Percentiles rank a stretch among this genome's conserved stretches.
Conservation (phyloP, 441 rosid species). For the Populus trichocarpa region DNA sequence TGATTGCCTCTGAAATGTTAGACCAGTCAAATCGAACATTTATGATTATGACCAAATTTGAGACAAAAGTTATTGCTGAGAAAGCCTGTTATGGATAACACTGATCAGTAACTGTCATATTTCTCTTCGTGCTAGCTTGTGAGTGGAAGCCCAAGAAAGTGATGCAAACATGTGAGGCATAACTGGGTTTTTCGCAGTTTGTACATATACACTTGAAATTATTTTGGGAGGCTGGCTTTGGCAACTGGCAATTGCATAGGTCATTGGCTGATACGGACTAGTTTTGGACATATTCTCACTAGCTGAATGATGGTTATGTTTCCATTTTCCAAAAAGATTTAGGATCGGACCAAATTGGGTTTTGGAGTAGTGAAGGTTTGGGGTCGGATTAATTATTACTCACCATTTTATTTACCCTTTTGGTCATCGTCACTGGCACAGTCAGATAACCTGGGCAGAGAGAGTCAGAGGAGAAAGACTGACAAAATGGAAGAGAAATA, state of each 20-base stretch:
- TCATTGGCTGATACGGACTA: neutral
- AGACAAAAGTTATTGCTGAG: slow-evolving; percentile 9
- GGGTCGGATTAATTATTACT: slow-evolving; percentile 4
- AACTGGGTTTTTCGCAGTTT: slow-evolving; percentile 11
- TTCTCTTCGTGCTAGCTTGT: slow-evolving; percentile 5
- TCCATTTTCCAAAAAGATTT: slow-evolving; percentile 8
- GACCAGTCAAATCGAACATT: slow-evolving; percentile 29
- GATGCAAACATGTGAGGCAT: slow-evolving; percentile 14
- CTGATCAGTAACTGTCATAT: slow-evolving; percentile 4
- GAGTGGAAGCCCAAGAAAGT: slow-evolving; percentile 10
- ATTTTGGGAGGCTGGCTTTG: slow-evolving; percentile 16
- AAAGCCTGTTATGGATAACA: neutral
- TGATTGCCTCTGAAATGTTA: slow-evolving; percentile 15
- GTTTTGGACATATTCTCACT: slow-evolving; percentile 22
- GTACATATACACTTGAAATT: neutral
- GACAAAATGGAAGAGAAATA: slow-evolving; percentile 29
- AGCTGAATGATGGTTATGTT: slow-evolving; percentile 13
- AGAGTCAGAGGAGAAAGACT: slow-evolving; percentile 32
- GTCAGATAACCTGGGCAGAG: slow-evolving; percentile 43
- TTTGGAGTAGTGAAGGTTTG: neutral
- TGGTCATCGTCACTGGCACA: slow-evolving; percentile 24
- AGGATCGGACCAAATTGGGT: slow-evolving; percentile 24
- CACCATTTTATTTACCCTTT: neutral
- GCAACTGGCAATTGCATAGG: neutral
- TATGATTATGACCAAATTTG: slow-evolving; percentile 19